Evolutionary conservation across 768 basidiomycete genomes (phyloP), one percentile per base, ranked within the genome.

Genomic region (Lactarius trivialis): DNA sequence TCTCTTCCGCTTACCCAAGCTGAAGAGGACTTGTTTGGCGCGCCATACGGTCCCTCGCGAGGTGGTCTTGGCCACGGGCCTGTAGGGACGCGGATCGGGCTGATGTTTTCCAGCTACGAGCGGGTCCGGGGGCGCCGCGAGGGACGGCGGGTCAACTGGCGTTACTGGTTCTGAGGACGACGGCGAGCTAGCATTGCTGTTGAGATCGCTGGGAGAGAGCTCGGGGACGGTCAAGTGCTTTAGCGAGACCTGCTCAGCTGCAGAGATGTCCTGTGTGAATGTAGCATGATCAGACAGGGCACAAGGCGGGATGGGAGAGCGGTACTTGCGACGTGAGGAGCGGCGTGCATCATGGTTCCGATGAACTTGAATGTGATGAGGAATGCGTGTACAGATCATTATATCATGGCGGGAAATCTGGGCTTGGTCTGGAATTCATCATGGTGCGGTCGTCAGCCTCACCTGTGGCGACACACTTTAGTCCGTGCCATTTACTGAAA

Each of bases 191-290:
- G 54, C 53, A 17, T 14, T 51, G 58, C 58, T 64, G 3, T 8
- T 43, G 11, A 48, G 54, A 8, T 59, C 54, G n/a, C 48, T 60
- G 7, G 63, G 58, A 17, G 63, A 64, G n/a, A 64, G 63, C 39
- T 50, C 63, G 6, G 63, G 63, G 34, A 60, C 45, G 3, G 45
- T 59, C 19, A 51, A n/a, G 8, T 50, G 48, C 37, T 39, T 54
- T 17, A 50, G 63, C 54, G 63, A 64, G 63, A 49, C 63, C 63
- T 59, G 63, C 63, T 64, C 63, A 24, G 57, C 61, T 60, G 63
- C 48, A 7, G 58, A 4, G 15, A 51, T 64, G 32, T 64, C 58
- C 63, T 64, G 32, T 43, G 28, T 3, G 7, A 36, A 17, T 24
- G 26, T 33, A 28, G 7, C 14, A 28, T 7, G 6, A 19, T 63